Percentiles rank a stretch among this genome's conserved stretches.
Conservation (phyloP, 169 alveolate species). For the Cryptosporidium parvum region DNA sequence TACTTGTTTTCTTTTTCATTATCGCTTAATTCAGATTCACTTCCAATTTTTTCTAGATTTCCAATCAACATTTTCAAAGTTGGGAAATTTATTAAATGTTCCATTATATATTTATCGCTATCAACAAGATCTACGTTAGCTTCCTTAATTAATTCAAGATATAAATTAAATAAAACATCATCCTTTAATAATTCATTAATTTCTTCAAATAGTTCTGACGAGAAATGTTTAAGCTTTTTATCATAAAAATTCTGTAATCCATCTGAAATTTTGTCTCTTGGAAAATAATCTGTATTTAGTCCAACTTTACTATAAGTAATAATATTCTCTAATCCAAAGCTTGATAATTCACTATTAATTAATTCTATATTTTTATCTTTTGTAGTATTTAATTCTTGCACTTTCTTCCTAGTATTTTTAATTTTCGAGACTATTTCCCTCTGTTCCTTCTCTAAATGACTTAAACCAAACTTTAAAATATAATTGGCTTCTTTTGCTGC, state of each 20-base stretch:
- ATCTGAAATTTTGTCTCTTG: constrained; percentile 1
- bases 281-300: background rate
- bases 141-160: constrained; percentile 4
- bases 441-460: constrained; percentile 16
- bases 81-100: constrained; percentile 12
- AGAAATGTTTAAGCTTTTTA: background rate
- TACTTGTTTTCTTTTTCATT: background rate
- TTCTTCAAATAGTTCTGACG: background rate
- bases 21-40: background rate
- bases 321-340: constrained; percentile 1
- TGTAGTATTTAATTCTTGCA: constrained; percentile 2
- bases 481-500: constrained; percentile 25
- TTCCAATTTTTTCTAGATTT: background rate
- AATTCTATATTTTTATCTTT: background rate
- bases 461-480: constrained; percentile 24
- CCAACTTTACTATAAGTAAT: background rate
- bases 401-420: constrained; percentile 16
- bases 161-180: background rate
- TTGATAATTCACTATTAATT: background rate
- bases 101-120: constrained; percentile 1
- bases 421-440: constrained; percentile 11
- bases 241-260: constrained; percentile 9
- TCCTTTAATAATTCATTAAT: background rate
- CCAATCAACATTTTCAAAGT: constrained; percentile 2
- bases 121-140: background rate